These are phyloP conservation scores for Colletotrichum sp. DNA, from an alignment of 2,329 filamentous ascomycete genomes.

Conservation along the genomic window DNA sequence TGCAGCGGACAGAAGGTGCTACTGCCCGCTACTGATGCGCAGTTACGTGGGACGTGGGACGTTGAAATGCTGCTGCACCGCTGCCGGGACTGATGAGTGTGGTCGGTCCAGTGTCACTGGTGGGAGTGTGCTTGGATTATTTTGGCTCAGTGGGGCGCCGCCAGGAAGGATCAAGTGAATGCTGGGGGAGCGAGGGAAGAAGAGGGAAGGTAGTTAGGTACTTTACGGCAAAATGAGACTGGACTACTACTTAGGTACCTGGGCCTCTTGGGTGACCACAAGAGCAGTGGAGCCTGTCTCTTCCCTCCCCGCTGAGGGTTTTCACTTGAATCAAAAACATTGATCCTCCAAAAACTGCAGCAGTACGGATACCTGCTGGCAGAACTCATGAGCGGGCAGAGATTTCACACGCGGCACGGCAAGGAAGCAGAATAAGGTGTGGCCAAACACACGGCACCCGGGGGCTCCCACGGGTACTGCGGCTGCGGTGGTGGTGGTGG, in stretches of 20 bases:
- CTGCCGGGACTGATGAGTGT: not conserved
- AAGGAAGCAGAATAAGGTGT: not conserved
- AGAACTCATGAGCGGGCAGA: not conserved
- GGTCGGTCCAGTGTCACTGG: not conserved
- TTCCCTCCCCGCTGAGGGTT: not conserved
- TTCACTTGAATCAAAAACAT: not conserved
- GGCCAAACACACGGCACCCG: not conserved
- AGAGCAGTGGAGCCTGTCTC: not conserved
- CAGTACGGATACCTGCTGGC: not conserved
- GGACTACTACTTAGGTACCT: not conserved
- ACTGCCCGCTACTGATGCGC: conserved; percentile 14
- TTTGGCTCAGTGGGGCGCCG: conserved; percentile 12
- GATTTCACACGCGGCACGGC: not conserved
- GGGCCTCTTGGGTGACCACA: not conserved
- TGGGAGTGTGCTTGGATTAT: not conserved
- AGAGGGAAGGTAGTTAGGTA: not conserved
- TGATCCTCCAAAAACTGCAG: not conserved
- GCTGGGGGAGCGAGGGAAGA: conserved; percentile 2
- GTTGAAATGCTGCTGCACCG: not conserved
- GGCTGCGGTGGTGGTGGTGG: not conserved
- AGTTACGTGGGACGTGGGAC: conserved; percentile 18
- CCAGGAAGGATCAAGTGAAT: conserved; percentile 1
- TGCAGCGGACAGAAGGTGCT: conserved; percentile 6
- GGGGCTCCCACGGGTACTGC: not conserved
- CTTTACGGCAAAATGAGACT: not conserved